These are phyloP conservation scores for Gastrodia elata DNA, from an alignment of 106 monocot species.

Conservation along the genomic window DNA sequence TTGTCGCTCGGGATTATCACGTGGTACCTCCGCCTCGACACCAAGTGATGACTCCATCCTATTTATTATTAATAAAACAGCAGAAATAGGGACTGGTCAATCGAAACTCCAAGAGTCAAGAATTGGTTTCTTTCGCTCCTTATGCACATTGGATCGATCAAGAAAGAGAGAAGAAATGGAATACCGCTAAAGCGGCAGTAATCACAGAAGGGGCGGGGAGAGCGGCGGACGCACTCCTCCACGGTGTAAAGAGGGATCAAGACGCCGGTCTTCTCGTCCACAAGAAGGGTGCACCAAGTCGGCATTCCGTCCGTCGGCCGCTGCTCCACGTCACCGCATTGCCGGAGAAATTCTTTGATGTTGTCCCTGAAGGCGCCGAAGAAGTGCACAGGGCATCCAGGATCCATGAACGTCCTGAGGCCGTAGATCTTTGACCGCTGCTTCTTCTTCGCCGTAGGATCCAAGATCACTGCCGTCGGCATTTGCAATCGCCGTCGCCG, in stretches of 20 bases:
- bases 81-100: neutral
- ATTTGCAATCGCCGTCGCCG: conserved; percentile 3
- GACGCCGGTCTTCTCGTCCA: conserved; percentile 55
- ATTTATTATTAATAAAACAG: neutral
- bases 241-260: conserved; percentile 58
- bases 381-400: conserved; percentile 34
- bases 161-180: neutral
- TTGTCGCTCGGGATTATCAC: conserved; percentile 64
- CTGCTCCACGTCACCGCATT: conserved; percentile 45
- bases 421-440: conserved; percentile 34
- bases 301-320: conserved; percentile 34
- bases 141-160: neutral
- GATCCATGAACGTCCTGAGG: conserved; percentile 49
- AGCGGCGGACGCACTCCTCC: conserved; percentile 51
- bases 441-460: conserved; percentile 13
- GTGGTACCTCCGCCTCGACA: conserved; percentile 81
- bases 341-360: conserved; percentile 45
- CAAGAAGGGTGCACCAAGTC: conserved; percentile 71
- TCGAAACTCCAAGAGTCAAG: neutral
- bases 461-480: conserved; percentile 16
- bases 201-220: conserved; percentile 53
- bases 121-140: neutral
- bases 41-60: conserved; percentile 95
- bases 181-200: conserved; percentile 70
- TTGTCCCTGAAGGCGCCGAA: conserved; percentile 84